A percentile compares a stretch with the other conserved stretches of the same genome.
These are phyloP conservation scores for Brassica rapa DNA, from an alignment of 345 rosid genomes.

Conservation along the genomic window DNA sequence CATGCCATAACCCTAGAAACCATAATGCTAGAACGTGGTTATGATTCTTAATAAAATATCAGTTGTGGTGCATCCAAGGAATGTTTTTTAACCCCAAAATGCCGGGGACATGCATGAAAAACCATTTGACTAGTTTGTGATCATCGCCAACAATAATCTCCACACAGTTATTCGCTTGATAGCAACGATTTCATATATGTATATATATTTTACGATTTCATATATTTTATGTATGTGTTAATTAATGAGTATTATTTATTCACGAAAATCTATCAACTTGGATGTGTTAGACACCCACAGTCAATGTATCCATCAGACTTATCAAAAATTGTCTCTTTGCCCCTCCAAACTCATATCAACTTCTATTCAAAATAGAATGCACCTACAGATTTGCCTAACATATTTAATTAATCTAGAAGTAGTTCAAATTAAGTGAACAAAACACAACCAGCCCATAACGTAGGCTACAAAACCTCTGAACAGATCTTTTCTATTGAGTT, in stretches of 20 bases:
- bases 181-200: background rate
- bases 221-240: constrained; percentile 15
- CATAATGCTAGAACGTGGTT: constrained; percentile 33
- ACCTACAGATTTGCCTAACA: constrained; percentile 1
- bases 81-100: constrained; percentile 42
- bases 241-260: constrained; percentile 7
- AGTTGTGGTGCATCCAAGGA: constrained; percentile 36
- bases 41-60: constrained; percentile 33
- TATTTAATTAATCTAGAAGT: constrained; percentile 14
- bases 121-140: constrained; percentile 37
- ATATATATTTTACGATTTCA: background rate
- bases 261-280: constrained; percentile 31
- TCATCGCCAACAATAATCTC: constrained; percentile 35
- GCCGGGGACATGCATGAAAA: constrained; percentile 37
- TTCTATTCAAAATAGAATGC: constrained; percentile 3
- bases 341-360: constrained; percentile 2
- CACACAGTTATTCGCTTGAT: constrained; percentile 17
- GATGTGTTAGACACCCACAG: constrained; percentile 29
- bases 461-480: background rate
- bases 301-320: constrained; percentile 27
- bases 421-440: background rate
- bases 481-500: background rate
- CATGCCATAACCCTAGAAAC: constrained; percentile 26
- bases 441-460: constrained; percentile 20
- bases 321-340: constrained; percentile 20